These are phyloP conservation scores for Suillus variegatus DNA, from an alignment of 768 basidiomycete genomes.

Conservation along the genomic window DNA sequence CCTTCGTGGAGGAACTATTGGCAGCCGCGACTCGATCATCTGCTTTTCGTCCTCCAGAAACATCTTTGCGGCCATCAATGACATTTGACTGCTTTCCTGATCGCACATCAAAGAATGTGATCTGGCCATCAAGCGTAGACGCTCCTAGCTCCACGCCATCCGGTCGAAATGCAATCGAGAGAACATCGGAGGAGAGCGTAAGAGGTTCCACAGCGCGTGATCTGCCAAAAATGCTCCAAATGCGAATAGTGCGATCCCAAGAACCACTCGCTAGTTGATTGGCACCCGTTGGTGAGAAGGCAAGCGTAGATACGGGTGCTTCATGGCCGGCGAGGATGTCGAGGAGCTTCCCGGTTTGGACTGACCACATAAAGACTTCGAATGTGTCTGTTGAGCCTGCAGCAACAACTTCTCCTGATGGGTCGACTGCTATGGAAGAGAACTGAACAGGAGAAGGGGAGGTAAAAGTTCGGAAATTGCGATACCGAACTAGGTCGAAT, in stretches of 20 bases:
- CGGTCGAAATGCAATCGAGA: conserved; percentile 90
- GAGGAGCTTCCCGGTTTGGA: conserved; percentile 94
- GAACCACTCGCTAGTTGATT: conserved; percentile 90
- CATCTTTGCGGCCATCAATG: conserved; percentile 92
- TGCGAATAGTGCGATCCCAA: conserved; percentile 89
- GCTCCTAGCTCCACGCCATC: conserved; percentile 92
- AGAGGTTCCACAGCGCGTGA: conserved; percentile 88
- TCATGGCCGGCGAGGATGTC: conserved; percentile 94
- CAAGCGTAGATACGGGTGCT: conserved; percentile 84
- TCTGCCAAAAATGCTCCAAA: conserved; percentile 93
- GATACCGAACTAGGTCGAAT: conserved; percentile 94
- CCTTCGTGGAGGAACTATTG: conserved; percentile 86
- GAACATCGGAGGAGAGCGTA: conserved; percentile 76
- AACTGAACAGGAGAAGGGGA: conserved; percentile 98
- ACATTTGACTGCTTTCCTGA: conserved; percentile 83
- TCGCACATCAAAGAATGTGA: conserved; percentile 86
- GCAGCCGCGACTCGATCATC: conserved; percentile 90
- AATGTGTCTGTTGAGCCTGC: conserved; percentile 97
- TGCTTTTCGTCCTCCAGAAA: conserved; percentile 89
- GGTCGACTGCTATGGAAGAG: conserved; percentile 92
- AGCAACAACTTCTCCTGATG: conserved; percentile 94
- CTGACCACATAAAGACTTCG: conserved; percentile 97
- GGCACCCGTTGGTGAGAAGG: conserved; percentile 86
- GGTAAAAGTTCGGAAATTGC: conserved; percentile 98
- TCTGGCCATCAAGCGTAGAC: conserved; percentile 91